Base-by-base conservation (phyloP, 352 stramenopile genomes). In the Thraustochytrium striatum region DNA sequence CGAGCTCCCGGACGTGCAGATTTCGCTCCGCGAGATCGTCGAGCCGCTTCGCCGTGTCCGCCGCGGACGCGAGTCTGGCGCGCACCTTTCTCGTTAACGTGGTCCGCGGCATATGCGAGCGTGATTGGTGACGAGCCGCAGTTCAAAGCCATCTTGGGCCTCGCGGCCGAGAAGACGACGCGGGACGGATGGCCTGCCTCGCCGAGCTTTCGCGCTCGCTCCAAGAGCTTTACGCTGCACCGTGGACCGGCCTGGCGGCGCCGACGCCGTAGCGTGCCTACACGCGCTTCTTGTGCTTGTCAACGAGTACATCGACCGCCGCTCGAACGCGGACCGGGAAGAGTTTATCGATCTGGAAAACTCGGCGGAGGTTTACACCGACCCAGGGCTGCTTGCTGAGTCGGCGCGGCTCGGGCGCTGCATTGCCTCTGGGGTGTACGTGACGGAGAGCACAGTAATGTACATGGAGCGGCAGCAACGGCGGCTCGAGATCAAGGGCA, bases 1-100 rank as follows among this genome's bases (percentile, higher is more conserved):
- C 25, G 84, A 87, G 81, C 52, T 87, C n/a, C 84, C 84, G 16
- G 83, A 87, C 68, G 81, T 86, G 11, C 39, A 85, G 80, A 82
- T 87, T 28, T 70, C 82, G 32, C 57, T 85, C 32, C 73, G 73
- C 13, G 84, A 87, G 50, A 72, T 87, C 21, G 52, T 87, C 19
- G 73, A 84, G 32, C 84, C 84, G 8, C 75, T 87, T 84, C 9
- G 65, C 78, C 13, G 69, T 87, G 11, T 82, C 61, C 19, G 78
- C 84, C 38, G 72, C 73, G 25, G 84, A 87, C 41, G 82, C 65
- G 39, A 62, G 35, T 1, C 52, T 84, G 13, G 83, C 82, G 8
- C 25, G 68, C 8, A 52, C 80, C 11, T 41, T 85, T 7, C 65
- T 86, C 36, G 79, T 69, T 33, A 57, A 73, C 30, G 61, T 72